Evolutionary conservation across 768 basidiomycete genomes (phyloP), one percentile per base, ranked within the genome.

Genomic region (Amanita jacksonii): DNA sequence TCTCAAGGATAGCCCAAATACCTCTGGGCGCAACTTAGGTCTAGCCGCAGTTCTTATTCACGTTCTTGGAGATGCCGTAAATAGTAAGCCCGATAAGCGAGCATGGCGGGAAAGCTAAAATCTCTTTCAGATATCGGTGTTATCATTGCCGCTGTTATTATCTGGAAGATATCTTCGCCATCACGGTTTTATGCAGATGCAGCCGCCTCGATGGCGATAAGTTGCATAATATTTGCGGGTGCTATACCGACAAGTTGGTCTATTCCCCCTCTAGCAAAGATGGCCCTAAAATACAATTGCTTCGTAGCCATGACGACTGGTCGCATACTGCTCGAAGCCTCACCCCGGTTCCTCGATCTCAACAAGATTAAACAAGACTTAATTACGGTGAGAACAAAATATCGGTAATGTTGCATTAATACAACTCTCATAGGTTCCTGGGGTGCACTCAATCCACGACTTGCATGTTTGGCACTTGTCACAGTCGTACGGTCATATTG

Each of bases 391-490:
- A 38, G 65, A 31, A 40, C 41, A 49, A 47, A 37, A n/a, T 38
- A 45, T 22, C 42, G 13, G 28, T 36, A 16, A 27, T 8, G 19
- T 12, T 37, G 36, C 24, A 32, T 35, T 19, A 35, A 31, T 32
- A 22, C 46, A 30, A 38, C 13, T 46, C 44, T 5, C 25, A 25
- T 40, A 74, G 73, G 52, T 70, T 38, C 69, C 70, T 3, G 61
- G 65, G 42, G 73, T 76, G 0, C 52, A 66, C 8, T 67, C 70
- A 3, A 58, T 76, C 6, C 73, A 73, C 52, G 73, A 74, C 52
- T 55, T 76, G 28, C 72, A 76, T 52, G 69, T 74, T 16, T 75
- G 73, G 75, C 72, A 74, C 47, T 59, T 77, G 9, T 74, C 73
- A 6, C 71, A 77, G 55, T 66, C 65, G 74, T 74, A 53, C 48